These are phyloP conservation scores for Tribonema minus DNA, from an alignment of 108 stramenopile species.

Conservation along the genomic window DNA sequence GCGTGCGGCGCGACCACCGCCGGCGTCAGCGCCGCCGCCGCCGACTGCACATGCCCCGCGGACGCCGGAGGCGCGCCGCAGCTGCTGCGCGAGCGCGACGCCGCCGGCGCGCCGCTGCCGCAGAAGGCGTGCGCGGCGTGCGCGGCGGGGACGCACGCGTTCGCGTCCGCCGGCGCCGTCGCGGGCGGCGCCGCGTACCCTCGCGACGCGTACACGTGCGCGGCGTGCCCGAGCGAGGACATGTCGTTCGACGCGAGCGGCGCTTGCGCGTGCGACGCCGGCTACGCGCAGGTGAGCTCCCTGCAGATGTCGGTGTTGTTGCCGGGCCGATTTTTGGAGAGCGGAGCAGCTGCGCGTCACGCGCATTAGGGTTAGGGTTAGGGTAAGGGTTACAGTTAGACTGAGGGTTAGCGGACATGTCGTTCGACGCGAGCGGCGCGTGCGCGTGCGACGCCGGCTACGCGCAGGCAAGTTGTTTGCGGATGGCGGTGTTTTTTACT, in stretches of 20 bases:
- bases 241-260: constrained; percentile 59
- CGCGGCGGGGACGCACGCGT: constrained; percentile 14
- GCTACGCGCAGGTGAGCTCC: constrained; percentile 31
- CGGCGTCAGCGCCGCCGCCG: not conserved
- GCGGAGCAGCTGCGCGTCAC: too few relatives aligned
- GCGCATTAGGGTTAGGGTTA: too few relatives aligned
- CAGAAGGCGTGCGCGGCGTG: constrained; percentile 36
- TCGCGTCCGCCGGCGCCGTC: constrained; percentile 9
- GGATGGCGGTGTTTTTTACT: too few relatives aligned
- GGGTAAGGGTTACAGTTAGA: too few relatives aligned
- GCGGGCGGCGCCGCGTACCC: constrained; percentile 51
- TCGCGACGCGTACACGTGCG: constrained; percentile 51
- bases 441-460: constrained; percentile 60
- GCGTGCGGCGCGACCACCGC: not conserved
- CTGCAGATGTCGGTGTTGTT: constrained; percentile 43
- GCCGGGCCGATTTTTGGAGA: too few relatives aligned
- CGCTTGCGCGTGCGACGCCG: constrained; percentile 54
- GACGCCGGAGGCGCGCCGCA: constrained; percentile 10
- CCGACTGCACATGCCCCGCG: not conserved
- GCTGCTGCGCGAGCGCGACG: constrained; percentile 44
- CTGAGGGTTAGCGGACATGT: too few relatives aligned
- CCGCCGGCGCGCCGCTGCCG: constrained; percentile 19
- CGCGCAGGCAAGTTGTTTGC: too few relatives aligned
- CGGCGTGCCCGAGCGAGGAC: constrained; percentile 61
- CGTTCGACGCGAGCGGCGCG: constrained; percentile 42